These are phyloP conservation scores for Tylopilus rubrobrunneus DNA, from an alignment of 768 basidiomycete genomes.

Conservation along the genomic window DNA sequence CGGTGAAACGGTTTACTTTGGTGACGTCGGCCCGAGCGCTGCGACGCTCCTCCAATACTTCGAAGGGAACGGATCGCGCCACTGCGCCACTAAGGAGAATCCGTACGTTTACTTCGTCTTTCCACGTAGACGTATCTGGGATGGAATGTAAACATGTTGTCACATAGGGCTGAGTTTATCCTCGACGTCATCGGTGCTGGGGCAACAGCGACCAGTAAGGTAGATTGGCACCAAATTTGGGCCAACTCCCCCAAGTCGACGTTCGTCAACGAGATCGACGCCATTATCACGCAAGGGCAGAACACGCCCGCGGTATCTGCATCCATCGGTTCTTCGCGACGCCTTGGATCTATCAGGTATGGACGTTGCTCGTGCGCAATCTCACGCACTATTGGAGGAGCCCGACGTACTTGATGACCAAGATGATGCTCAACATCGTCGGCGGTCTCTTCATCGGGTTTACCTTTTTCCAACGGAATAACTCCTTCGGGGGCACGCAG, in stretches of 20 bases:
- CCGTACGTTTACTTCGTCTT: conserved; percentile 49
- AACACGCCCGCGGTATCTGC: conserved; percentile 34
- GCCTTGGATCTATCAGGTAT: conserved; percentile 45
- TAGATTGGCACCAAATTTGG: conserved; percentile 68
- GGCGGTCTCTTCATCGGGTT: conserved; percentile 58
- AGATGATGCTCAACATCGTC: conserved; percentile 49
- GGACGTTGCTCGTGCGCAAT: background rate
- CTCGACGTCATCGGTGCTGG: conserved; percentile 78
- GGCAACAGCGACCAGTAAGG: conserved; percentile 49
- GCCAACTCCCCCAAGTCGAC: conserved; percentile 42
- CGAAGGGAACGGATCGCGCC: conserved; percentile 58
- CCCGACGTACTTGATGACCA: conserved; percentile 56
- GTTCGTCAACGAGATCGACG: conserved; percentile 36
- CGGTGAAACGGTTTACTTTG: conserved; percentile 65
- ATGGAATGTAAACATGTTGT: conserved; percentile 42
- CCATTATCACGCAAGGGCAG: conserved; percentile 39
- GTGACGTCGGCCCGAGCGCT: conserved; percentile 64
- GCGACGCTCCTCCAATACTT: conserved; percentile 70
- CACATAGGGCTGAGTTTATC: conserved; percentile 54
- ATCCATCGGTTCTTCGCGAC: conserved; percentile 47
- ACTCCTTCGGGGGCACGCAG: conserved; percentile 55
- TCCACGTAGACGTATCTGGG: conserved; percentile 29
- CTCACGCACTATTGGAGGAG: conserved; percentile 46
- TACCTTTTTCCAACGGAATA: conserved; percentile 54
- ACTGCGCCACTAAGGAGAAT: conserved; percentile 66